Conservation (phyloP, 768 basidiomycete species). For the Amanita rimosa region DNA sequence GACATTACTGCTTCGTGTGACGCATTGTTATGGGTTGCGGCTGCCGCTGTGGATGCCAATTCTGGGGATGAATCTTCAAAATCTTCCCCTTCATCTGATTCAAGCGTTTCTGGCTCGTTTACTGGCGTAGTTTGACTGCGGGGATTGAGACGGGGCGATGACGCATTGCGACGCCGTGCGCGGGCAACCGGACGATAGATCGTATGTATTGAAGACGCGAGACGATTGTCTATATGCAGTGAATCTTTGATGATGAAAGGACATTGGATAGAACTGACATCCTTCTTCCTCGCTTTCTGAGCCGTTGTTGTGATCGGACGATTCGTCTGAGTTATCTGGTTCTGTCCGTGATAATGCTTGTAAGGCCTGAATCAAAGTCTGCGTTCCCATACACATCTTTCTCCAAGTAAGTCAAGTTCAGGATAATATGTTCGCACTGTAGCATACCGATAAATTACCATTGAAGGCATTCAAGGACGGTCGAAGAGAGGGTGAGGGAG, state of each 20-base stretch:
- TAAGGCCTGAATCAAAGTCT: constrained; percentile 80
- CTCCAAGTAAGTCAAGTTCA: constrained; percentile 8
- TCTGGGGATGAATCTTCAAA: constrained; percentile 46
- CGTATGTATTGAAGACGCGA: constrained; percentile 83
- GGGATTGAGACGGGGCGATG: constrained; percentile 12
- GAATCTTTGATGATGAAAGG: not conserved
- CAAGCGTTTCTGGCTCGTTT: constrained; percentile 22
- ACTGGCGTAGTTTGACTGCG: constrained; percentile 13
- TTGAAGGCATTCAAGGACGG: constrained; percentile 43
- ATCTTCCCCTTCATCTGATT: constrained; percentile 40
- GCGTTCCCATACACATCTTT: constrained; percentile 81
- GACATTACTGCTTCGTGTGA: not conserved
- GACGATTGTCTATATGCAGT: constrained; percentile 24
- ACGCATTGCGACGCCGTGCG: constrained; percentile 32
- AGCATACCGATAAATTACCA: constrained; percentile 61
- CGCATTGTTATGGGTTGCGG: constrained; percentile 6
- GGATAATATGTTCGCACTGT: constrained; percentile 6
- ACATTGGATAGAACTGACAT: constrained; percentile 16
- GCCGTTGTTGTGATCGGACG: constrained; percentile 31
- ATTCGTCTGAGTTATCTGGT: constrained; percentile 60
- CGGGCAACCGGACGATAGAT: constrained; percentile 76
- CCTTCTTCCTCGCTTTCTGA: constrained; percentile 66
- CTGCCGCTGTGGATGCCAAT: constrained; percentile 2
- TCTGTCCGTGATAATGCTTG: constrained; percentile 77
- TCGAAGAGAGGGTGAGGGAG: constrained; percentile 53